These are phyloP conservation scores for Curvularia lunata DNA, from an alignment of 2,329 filamentous ascomycete genomes.

Conservation along the genomic window DNA sequence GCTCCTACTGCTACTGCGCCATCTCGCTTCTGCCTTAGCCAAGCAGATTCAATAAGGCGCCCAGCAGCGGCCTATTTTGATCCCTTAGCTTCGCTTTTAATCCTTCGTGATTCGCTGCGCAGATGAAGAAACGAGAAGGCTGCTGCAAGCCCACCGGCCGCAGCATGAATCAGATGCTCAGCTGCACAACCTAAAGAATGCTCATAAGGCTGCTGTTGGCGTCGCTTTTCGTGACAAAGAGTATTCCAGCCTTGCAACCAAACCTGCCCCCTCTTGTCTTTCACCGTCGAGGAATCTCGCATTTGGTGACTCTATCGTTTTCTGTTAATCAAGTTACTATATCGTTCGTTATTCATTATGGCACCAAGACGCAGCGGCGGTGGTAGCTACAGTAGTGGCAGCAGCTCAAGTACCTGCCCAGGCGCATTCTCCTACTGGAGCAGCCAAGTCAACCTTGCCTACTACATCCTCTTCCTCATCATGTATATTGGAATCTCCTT, in stretches of 20 bases:
- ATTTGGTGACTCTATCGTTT: background rate
- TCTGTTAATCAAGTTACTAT: background rate
- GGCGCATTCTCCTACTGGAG: conserved; percentile 18
- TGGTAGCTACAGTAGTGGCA: conserved; percentile 16
- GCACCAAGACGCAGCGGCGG: conserved; percentile 22
- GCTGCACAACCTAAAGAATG: background rate
- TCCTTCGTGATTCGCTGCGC: background rate
- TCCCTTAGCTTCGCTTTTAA: background rate
- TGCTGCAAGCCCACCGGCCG: conserved; percentile 1
- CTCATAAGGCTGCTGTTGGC: background rate
- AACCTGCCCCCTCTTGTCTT: background rate
- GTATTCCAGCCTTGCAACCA: background rate
- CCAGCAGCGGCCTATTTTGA: conserved; percentile 3
- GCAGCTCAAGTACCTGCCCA: conserved; percentile 23
- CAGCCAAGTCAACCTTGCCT: conserved; percentile 24
- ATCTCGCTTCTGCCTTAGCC: conserved; percentile 4
- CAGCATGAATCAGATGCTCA: conserved; percentile 1
- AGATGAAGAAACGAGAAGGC: background rate
- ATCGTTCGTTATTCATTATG: conserved; percentile 18
- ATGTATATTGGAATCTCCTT: conserved; percentile 28
- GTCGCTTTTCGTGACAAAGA: background rate
- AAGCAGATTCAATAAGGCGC: conserved; percentile 1
- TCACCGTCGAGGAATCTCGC: background rate
- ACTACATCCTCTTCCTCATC: conserved; percentile 25
- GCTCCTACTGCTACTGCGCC: background rate